phyloP scores from a whole-genome alignment of 371 early-diverging fungal species.

The Synchytrium microbalum region DNA sequence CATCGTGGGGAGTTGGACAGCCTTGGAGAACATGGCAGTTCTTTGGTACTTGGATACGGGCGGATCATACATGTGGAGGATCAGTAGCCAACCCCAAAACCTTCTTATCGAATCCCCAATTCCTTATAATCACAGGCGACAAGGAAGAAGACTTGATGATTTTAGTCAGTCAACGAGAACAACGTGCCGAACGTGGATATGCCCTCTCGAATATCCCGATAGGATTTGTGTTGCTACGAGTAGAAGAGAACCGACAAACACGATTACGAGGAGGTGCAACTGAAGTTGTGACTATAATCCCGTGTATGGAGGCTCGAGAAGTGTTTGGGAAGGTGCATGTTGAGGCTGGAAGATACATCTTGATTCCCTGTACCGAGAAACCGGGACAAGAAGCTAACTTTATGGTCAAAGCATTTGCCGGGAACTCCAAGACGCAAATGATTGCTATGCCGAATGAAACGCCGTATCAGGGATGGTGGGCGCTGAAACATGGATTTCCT shows the following conservation, averaged over 20 bases:
- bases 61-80: constrained; percentile 19
- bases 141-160: neutral
- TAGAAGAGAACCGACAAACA: constrained; percentile 36
- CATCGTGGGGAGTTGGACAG: neutral
- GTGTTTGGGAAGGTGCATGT: constrained; percentile 20
- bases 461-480: no score
- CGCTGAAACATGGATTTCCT: no score
- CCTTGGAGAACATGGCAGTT: constrained; percentile 10
- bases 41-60: constrained; percentile 12
- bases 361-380: constrained; percentile 32
- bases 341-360: constrained; percentile 26
- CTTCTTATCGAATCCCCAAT: neutral
- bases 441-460: no score
- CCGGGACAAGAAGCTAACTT: constrained; percentile 27
- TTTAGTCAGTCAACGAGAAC: neutral
- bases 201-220: constrained; percentile 11
- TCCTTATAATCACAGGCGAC: neutral
- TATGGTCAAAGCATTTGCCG: constrained; percentile 23
- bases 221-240: constrained; percentile 27
- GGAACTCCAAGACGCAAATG: no score
- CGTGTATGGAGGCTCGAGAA: constrained; percentile 34
- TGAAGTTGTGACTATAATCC: constrained; percentile 24
- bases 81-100: constrained; percentile 14
- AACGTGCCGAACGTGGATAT: constrained; percentile 15
- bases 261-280: constrained; percentile 27